Evolutionary conservation across 179 eudicot genomes (phyloP).

Genomic region (Patellifolia procumbens): DNA sequence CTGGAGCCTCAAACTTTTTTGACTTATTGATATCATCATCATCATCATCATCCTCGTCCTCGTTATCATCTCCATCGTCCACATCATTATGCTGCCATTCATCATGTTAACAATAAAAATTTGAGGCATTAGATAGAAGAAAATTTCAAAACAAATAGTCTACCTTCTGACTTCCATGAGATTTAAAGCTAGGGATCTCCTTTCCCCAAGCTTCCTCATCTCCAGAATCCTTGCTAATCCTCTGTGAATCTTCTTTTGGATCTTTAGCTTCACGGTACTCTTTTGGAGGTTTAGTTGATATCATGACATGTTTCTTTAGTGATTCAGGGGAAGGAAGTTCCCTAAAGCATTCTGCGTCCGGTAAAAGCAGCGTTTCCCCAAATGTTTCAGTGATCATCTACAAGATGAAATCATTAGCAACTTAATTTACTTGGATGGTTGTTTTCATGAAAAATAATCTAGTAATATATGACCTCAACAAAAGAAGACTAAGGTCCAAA

Average conservation of each 20-base stretch:
- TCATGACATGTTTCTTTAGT: conserved; percentile 59
- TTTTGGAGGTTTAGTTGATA: conserved; percentile 95
- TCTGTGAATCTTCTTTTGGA: conserved; percentile 39
- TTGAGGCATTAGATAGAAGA: conserved; percentile 12
- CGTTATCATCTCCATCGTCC: conserved; percentile 45
- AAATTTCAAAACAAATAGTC: conserved; percentile 1
- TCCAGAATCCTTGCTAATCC: conserved; percentile 36
- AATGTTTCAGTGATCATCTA: conserved; percentile 86
- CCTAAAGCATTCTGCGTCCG: conserved; percentile 56
- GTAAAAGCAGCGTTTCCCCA: conserved; percentile 63
- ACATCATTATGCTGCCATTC: conserved; percentile 40
- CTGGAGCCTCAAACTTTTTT: conserved; percentile 54
- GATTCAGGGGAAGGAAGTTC: conserved; percentile 83
- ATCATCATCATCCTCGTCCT: conserved; percentile 54
- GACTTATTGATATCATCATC: conserved; percentile 42
- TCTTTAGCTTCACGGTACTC: conserved; percentile 67
- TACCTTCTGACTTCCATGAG: conserved; percentile 49
- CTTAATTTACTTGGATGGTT: not conserved
- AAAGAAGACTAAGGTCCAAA: not conserved
- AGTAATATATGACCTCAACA: not conserved
- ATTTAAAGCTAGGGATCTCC: conserved; percentile 44
- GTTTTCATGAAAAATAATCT: not conserved
- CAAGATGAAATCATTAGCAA: conserved; percentile 8
- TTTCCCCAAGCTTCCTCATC: conserved; percentile 72
- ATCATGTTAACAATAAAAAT: not conserved